Base-by-base conservation (phyloP, 768 basidiomycete species). In the Amanita subjunquillea region DNA sequence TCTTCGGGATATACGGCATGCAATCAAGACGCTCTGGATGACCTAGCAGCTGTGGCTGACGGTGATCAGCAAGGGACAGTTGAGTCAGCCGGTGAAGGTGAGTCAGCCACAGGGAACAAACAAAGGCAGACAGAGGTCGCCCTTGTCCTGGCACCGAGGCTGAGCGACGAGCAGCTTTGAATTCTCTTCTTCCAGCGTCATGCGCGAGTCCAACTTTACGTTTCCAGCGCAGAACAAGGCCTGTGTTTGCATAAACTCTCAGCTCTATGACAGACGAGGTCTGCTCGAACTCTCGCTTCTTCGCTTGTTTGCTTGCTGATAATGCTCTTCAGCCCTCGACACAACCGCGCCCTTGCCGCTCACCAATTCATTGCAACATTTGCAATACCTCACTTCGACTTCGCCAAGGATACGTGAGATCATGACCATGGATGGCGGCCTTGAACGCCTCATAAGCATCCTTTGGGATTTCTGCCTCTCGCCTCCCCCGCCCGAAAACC, bases 361-460 rank as follows among this genome's bases (percentile, higher is more conserved):
- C 39, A 83, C 94, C 73, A 96, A 96, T 72, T 97, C 94, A 38
- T 83, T 97, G 49, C 92, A 90, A 29, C 92, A 96, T 71, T 85
- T 97, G 52, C 88, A 89, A 47, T 94, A 96, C 69, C 86, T 99
- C 57, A 98, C 95, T 6, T 92, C 91, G 1, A 97, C 96, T 5
- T 96, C 94, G 0, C 94, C 96, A 2, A 83, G 93, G 51, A 98
- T 99, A 69, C 85, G 95, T 54, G 96, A 99, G 70, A 97, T 96
- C 60, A 89, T 99, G 80, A 95, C 93, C 27, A 85, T 88, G 78
- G 95, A 98, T 62, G 96, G 96, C 44, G 96, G 96, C 1, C 82
- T 99, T 15, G 96, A 99, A 64, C 85, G 95, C 12, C 84, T 99
- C 29, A 88, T 98, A 12, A 81, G 88, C 53, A 91, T 99, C 56